Evolutionary conservation across 2,329 filamentous ascomycete species (phyloP).

Genomic region (Xylaria sp.): DNA sequence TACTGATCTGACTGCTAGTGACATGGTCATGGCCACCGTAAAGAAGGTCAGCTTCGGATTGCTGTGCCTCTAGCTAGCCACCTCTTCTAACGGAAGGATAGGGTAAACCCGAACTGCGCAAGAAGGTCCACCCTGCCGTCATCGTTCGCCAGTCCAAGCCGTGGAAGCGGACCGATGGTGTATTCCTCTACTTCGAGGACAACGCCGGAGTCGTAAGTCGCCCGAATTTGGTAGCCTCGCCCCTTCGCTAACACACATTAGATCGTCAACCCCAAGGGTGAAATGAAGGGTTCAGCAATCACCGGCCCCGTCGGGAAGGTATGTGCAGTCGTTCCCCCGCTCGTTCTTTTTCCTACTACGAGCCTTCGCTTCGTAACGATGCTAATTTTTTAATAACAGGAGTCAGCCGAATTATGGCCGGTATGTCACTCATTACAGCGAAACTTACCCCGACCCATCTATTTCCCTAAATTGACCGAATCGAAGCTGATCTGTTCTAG

Average conservation of each 20-base stretch:
- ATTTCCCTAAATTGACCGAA: background rate
- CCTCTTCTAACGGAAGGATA: background rate
- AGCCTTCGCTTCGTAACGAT: background rate
- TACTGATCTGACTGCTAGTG: slow-evolving; percentile 26
- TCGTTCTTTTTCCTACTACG: background rate
- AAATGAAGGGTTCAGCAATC: slow-evolving; percentile 10
- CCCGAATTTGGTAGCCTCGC: background rate
- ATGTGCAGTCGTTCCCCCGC: background rate
- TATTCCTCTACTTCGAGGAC: slow-evolving; percentile 99
- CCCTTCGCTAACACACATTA: background rate
- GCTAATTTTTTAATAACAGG: background rate
- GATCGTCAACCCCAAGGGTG: slow-evolving; percentile 8
- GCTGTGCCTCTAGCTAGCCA: background rate
- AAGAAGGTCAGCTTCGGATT: slow-evolving; percentile 32
- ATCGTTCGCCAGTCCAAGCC: slow-evolving; percentile 82
- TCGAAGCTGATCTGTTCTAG: slow-evolving; percentile 2
- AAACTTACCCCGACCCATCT: background rate
- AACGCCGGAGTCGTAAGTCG: slow-evolving; percentile 95
- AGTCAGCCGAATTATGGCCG: slow-evolving; percentile 11
- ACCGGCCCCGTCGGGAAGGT: slow-evolving; percentile 9
- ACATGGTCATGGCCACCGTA: slow-evolving; percentile 44
- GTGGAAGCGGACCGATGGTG: slow-evolving; percentile 97
- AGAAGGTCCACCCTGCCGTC: slow-evolving; percentile 99
- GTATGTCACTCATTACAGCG: background rate
- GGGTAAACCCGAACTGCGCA: slow-evolving; percentile 99